These are phyloP conservation scores for Pythium plurisporium DNA, from an alignment of 352 stramenopile species.

Conservation along the genomic window DNA sequence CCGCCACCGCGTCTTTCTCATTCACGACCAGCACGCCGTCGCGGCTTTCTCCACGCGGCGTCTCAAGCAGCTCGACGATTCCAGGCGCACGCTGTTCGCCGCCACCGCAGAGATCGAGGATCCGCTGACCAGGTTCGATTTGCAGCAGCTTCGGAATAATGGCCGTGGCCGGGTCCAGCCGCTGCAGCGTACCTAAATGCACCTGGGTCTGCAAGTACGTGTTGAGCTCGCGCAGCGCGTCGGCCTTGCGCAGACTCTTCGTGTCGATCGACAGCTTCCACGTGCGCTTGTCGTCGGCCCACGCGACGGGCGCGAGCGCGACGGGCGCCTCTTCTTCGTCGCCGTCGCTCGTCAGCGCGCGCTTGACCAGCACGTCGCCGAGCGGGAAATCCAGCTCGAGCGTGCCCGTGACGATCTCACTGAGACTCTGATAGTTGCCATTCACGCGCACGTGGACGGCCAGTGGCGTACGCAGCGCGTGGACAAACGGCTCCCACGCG, in stretches of 20 bases:
- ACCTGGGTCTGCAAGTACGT: constrained; percentile 91
- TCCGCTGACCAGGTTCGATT: constrained; percentile 71
- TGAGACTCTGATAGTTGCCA: constrained; percentile 71
- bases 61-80: constrained; percentile 32
- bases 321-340: constrained; percentile 55
- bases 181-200: constrained; percentile 85
- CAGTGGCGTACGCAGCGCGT: constrained; percentile 67
- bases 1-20: constrained; percentile 53
- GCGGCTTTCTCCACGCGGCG: too few relatives aligned
- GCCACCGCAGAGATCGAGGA: constrained; percentile 67
- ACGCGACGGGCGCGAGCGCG: constrained; percentile 57
- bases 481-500: constrained; percentile 83
- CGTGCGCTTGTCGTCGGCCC: constrained; percentile 52
- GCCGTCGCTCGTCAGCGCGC: constrained; percentile 23
- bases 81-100: constrained; percentile 64
- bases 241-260: constrained; percentile 85
- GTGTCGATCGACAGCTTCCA: constrained; percentile 79
- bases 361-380: constrained; percentile 46
- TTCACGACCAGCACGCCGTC: constrained; percentile 63
- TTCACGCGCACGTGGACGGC: constrained; percentile 88
- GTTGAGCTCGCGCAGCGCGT: constrained; percentile 86
- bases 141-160: constrained; percentile 94
- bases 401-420: constrained; percentile 70
- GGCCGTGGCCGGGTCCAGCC: constrained; percentile 95
- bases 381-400: constrained; percentile 71